These are phyloP conservation scores for Aureobasidium sp. DNA, from an alignment of 2,329 filamentous ascomycete genomes.

Conservation along the genomic window DNA sequence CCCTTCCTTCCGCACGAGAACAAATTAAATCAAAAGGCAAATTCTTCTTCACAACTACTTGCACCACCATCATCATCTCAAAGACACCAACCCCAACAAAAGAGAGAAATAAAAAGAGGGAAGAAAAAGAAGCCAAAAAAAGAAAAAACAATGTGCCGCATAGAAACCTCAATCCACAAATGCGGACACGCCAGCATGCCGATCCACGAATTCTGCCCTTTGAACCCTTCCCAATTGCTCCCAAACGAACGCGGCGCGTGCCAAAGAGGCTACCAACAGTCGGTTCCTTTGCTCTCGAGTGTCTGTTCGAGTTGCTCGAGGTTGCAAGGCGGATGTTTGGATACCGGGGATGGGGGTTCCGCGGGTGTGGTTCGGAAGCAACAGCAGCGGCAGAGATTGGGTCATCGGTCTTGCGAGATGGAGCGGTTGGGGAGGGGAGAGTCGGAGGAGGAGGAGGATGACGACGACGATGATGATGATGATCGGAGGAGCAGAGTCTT, in stretches of 20 bases:
- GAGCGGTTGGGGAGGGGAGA: too few species aligned
- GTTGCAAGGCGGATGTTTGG: not conserved
- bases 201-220: slow-evolving; percentile 13
- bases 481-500: not conserved
- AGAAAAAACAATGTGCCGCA: slow-evolving; percentile 6
- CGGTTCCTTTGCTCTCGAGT: not conserved
- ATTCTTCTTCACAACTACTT: not conserved
- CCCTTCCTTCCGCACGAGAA: not conserved
- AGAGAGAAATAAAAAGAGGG: not conserved
- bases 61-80: not conserved
- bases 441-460: too few species aligned
- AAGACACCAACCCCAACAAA: not conserved
- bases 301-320: not conserved
- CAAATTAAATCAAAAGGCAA: not conserved
- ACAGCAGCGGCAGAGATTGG: not conserved
- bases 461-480: too few species aligned
- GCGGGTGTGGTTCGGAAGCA: not conserved
- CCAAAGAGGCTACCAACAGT: not conserved
- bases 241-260: slow-evolving; percentile 9
- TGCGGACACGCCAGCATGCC: slow-evolving; percentile 15
- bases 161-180: slow-evolving; percentile 9
- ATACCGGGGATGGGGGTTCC: not conserved
- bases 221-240: not conserved
- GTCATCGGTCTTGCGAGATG: not conserved
- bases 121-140: not conserved